Evolutionary conservation across 2,329 filamentous ascomycete genomes (phyloP), one percentile per base, ranked within the genome.

Genomic region (Colletotrichum sp.): DNA sequence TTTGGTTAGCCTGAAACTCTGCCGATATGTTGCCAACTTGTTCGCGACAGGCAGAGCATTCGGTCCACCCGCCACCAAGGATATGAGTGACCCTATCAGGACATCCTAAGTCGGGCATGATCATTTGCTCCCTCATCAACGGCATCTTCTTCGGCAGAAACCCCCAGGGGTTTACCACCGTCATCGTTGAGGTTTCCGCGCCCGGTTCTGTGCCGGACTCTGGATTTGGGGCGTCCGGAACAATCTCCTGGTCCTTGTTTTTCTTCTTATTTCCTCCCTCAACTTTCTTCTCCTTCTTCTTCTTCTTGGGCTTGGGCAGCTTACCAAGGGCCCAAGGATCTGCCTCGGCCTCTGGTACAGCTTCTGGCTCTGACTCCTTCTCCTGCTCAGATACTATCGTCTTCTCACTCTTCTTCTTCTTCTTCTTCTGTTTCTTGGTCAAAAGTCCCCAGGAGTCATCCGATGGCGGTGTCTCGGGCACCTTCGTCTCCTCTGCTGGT

Each of bases 161-260:
- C 39, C 39, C 39, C 39, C 39, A 48, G 9, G 39, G 18, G 39
- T 21, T 9, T 48, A 4, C 39, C 16, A 9, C 18, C 39, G 18
- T 48, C 39, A 12, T 9, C 18, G 18, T 48, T 6, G 39, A 10
- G 9, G 18, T 48, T n/a, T 48, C 18, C 39, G 39, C 39, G 39
- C 16, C 39, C 18, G 16, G 18, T 48, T 48, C 39, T n/a, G 18
- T 48, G 18, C 39, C 39, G 18, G 39, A 48, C 39, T 48, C 39
- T 18, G 39, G 39, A 4, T 2, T 48, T 48, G 18, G 3, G 18
- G 9, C 39, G 18, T 48, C 39, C 39, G 39, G 9, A 48, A 48
- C 18, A 10, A n/a, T 6, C 0, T 12, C 18, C 18, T n/a, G 18
- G 0, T 0, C 10, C 39, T 48, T 48, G 1, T 10, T n/a, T 3